Conservation (phyloP, 805 yeast genomes). For the Wickerhamomyces mucosus region DNA sequence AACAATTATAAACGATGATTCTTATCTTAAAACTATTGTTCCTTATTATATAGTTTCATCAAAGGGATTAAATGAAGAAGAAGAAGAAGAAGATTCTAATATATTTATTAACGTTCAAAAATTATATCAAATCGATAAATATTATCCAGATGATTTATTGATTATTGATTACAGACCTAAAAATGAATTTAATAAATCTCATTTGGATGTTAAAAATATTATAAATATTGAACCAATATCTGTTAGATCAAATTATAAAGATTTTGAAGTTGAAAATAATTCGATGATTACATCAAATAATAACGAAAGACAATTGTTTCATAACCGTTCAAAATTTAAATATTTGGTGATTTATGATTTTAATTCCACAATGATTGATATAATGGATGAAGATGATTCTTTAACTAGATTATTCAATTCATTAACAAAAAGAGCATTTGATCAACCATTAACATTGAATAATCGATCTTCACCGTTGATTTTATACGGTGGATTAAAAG, state of each 20-base stretch:
- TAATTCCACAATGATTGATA: background rate
- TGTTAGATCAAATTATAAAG: slow-evolving; percentile 39
- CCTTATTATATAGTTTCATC: slow-evolving; percentile 2
- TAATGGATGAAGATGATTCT: slow-evolving; percentile 1
- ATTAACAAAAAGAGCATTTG: slow-evolving; percentile 28
- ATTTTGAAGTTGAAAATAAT: slow-evolving; percentile 56
- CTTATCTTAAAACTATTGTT: too few relatives aligned
- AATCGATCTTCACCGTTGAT: slow-evolving; percentile 35
- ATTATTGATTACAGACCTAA: slow-evolving; percentile 65
- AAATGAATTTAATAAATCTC: slow-evolving; percentile 49
- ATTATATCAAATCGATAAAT: slow-evolving; percentile 5
- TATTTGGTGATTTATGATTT: slow-evolving; percentile 47
- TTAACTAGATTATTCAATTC: slow-evolving; percentile 10
- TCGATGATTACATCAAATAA: slow-evolving; percentile 49
- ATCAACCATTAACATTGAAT: slow-evolving; percentile 25
- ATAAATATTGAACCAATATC: slow-evolving; percentile 72
- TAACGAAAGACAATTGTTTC: slow-evolving; percentile 45
- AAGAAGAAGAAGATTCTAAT: too few relatives aligned
- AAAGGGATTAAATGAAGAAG: slow-evolving; percentile 2
- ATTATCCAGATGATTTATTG: slow-evolving; percentile 27
- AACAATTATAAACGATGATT: slow-evolving; percentile 1
- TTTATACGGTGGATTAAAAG: slow-evolving; percentile 46
- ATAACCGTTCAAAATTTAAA: slow-evolving; percentile 44
- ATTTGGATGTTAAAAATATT: slow-evolving; percentile 48
- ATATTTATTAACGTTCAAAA: too few relatives aligned